These are phyloP conservation scores for Fusarium stilboides DNA, from an alignment of 2,329 filamentous ascomycete species.

Conservation along the genomic window DNA sequence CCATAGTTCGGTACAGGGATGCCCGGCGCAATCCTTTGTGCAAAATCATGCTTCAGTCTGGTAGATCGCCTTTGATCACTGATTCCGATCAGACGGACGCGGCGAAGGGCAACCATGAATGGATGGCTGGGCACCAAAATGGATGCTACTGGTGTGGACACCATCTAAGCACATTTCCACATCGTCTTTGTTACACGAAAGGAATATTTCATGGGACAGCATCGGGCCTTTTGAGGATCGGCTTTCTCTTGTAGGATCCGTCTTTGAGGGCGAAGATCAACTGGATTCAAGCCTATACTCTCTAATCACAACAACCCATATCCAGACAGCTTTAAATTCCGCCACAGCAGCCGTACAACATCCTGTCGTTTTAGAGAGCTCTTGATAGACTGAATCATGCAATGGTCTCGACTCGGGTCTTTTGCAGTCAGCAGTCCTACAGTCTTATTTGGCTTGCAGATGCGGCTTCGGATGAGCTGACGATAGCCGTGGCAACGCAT, in stretches of 20 bases:
- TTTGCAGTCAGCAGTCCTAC: slow-evolving; percentile 10
- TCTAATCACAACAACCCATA: background rate
- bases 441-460: background rate
- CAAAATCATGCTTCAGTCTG: background rate
- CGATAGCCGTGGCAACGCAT: background rate
- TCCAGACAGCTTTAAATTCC: background rate
- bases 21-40: slow-evolving; percentile 1
- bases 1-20: background rate
- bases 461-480: background rate
- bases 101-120: background rate
- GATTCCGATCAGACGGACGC: background rate
- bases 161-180: background rate
- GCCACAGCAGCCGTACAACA: background rate
- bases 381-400: background rate
- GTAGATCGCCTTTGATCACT: background rate
- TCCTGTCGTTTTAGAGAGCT: background rate
- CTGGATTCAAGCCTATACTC: too few relatives aligned
- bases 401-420: background rate
- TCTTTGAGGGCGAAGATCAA: too few relatives aligned
- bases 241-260: too few relatives aligned
- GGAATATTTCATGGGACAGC: background rate
- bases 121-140: background rate
- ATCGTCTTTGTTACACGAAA: background rate
- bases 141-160: background rate
- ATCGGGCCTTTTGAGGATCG: background rate